A percentile compares a stretch with the other conserved stretches of the same genome.
Conservation (phyloP, 2,329 filamentous ascomycete species). For the Nothophoma quercina region DNA sequence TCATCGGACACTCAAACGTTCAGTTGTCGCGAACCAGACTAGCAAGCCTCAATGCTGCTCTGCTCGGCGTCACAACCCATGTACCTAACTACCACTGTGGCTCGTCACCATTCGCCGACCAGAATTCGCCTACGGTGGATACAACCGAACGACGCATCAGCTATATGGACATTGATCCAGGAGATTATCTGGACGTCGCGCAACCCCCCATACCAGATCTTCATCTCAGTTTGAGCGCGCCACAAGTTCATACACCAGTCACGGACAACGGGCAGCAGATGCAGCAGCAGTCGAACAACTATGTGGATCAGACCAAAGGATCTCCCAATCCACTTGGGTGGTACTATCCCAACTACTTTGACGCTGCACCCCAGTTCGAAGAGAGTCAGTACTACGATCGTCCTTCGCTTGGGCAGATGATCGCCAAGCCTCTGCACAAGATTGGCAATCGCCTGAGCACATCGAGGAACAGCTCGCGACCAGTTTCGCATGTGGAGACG, state of each 20-base stretch:
- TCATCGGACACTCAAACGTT: constrained; percentile 42
- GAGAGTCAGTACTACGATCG: constrained; percentile 48
- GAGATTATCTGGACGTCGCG: constrained; percentile 37
- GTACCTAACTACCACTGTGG: constrained; percentile 33
- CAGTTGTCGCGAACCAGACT: constrained; percentile 37
- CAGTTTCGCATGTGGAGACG: constrained; percentile 34
- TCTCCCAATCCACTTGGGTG: constrained; percentile 40
- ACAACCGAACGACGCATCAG: constrained; percentile 42
- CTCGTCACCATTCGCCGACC: constrained; percentile 35
- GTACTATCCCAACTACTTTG: constrained; percentile 48
- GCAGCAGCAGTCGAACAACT: constrained; percentile 30
- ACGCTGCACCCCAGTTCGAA: constrained; percentile 43
- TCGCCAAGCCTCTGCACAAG: constrained; percentile 44
- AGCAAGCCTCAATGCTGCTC: constrained; percentile 42
- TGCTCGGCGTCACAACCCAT: constrained; percentile 34
- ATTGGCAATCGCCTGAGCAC: constrained; percentile 39
- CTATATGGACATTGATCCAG: constrained; percentile 49
- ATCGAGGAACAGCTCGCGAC: constrained; percentile 35
- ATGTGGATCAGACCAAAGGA: constrained; percentile 39
- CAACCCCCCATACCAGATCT: constrained; percentile 41
- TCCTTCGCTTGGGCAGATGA: constrained; percentile 45
- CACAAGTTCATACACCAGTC: constrained; percentile 28
- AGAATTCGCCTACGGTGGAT: constrained; percentile 36
- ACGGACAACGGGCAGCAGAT: constrained; percentile 31
- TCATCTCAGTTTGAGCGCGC: constrained; percentile 30